These are phyloP conservation scores for Vicia faba DNA, from an alignment of 306 rosid species.

Conservation along the genomic window DNA sequence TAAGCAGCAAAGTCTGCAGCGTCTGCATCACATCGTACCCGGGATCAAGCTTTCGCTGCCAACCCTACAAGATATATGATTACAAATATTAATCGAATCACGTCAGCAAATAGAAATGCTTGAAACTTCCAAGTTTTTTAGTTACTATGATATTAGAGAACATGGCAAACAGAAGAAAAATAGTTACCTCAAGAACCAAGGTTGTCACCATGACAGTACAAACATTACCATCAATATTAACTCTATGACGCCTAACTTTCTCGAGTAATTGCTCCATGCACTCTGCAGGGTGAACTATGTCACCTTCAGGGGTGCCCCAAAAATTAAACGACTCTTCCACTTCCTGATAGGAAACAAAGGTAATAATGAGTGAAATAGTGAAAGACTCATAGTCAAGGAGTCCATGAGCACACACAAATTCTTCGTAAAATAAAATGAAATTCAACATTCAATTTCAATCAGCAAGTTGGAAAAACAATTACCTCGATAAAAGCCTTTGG, in stretches of 20 bases:
- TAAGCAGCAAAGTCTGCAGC: constrained; percentile 85
- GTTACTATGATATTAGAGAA: constrained; percentile 10
- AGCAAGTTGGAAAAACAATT: constrained; percentile 1
- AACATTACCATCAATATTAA: constrained; percentile 96
- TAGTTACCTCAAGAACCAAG: constrained; percentile 84
- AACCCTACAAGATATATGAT: constrained; percentile 61
- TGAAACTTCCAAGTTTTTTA: constrained; percentile 1
- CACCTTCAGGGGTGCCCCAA: constrained; percentile 99
- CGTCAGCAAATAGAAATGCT: constrained; percentile 17
- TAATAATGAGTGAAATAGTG: constrained; percentile 1
- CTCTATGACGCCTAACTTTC: constrained; percentile 94
- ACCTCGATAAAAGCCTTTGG: constrained; percentile 95
- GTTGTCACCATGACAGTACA: constrained; percentile 98
- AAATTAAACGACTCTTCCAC: constrained; percentile 73
- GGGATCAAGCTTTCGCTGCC: constrained; percentile 99
- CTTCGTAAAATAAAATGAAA: constrained; percentile 13
- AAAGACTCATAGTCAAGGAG: constrained; percentile 17
- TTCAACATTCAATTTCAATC: constrained; percentile 14
- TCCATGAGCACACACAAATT: constrained; percentile 7
- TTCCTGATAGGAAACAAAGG: constrained; percentile 62
- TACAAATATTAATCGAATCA: constrained; percentile 34
- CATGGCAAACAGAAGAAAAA: constrained; percentile 22
- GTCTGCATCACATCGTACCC: constrained; percentile 87
- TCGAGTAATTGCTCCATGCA: constrained; percentile 98
- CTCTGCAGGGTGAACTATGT: constrained; percentile 92